phyloP scores from a whole-genome alignment of 345 rosid species.

The Psidium friedrichsthalianum region DNA sequence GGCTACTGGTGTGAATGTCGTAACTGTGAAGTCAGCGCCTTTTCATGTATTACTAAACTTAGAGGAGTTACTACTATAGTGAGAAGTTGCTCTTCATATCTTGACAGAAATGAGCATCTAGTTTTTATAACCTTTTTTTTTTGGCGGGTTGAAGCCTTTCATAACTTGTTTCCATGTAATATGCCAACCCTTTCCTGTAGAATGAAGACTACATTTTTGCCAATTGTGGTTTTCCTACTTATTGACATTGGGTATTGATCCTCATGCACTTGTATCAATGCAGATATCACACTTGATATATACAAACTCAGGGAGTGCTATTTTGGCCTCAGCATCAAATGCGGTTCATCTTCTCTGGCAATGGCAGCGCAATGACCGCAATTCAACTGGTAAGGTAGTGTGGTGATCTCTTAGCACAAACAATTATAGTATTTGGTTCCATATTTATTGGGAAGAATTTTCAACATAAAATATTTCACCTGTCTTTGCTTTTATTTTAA shows the following conservation, averaged over 20 bases:
- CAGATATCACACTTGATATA: slow-evolving; percentile 94
- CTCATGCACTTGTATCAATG: slow-evolving; percentile 6
- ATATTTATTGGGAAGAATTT: background rate
- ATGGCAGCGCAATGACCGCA: slow-evolving; percentile 93
- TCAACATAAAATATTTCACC: no score
- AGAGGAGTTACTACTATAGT: background rate
- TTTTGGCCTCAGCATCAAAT: slow-evolving; percentile 90
- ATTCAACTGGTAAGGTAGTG: no score
- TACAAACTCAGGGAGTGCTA: slow-evolving; percentile 87
- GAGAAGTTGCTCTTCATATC: background rate
- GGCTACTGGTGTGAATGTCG: background rate
- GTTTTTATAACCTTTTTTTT: background rate
- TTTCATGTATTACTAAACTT: background rate
- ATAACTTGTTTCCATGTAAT: background rate
- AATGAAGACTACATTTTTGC: background rate
- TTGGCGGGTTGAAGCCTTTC: background rate
- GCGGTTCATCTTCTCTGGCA: slow-evolving; percentile 96
- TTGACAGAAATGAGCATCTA: no score
- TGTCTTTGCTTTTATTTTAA: no score
- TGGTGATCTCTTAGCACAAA: no score
- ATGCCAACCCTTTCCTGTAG: background rate
- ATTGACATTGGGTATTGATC: background rate
- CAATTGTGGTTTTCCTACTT: background rate
- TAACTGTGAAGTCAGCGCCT: background rate
- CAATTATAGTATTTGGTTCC: background rate